Evolutionary conservation across 2,329 filamentous ascomycete genomes (phyloP).

Genomic region (Aspergillus terreus): DNA sequence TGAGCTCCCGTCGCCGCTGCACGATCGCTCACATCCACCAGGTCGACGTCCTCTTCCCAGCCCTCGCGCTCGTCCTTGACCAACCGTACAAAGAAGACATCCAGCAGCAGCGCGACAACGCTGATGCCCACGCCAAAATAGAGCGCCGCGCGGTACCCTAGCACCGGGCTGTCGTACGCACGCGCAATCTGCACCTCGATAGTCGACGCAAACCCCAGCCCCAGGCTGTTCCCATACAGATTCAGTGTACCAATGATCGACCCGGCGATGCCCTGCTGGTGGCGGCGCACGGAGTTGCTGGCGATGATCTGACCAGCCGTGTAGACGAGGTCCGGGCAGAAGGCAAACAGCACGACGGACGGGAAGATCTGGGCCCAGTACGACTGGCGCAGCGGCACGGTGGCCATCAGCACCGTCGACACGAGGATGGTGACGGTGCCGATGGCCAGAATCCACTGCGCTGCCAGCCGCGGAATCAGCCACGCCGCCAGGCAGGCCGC

Average conservation of each 20-base stretch:
- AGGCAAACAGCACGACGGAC: constrained; percentile 30
- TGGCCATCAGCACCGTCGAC: constrained; percentile 38
- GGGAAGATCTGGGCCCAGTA: constrained; percentile 46
- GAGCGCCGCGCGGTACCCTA: constrained; percentile 30
- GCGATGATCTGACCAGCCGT: constrained; percentile 53
- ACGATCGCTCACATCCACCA: neutral
- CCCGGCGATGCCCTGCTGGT: constrained; percentile 51
- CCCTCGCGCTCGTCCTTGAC: constrained; percentile 33
- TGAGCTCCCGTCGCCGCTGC: constrained; percentile 3
- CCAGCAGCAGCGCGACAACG: constrained; percentile 24
- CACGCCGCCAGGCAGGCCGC: constrained; percentile 43
- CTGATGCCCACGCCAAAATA: constrained; percentile 31
- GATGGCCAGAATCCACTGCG: constrained; percentile 48
- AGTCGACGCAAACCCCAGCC: constrained; percentile 44
- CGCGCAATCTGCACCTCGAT: constrained; percentile 28
- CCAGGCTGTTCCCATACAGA: constrained; percentile 42
- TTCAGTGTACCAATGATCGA: constrained; percentile 48
- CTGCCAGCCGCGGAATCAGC: constrained; percentile 45
- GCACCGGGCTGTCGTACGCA: constrained; percentile 13
- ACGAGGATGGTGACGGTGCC: constrained; percentile 32
- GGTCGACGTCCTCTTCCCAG: constrained; percentile 20
- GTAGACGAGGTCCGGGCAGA: constrained; percentile 50
- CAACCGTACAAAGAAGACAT: constrained; percentile 27
- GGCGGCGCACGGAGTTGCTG: constrained; percentile 47
- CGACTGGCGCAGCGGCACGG: constrained; percentile 44